Percentiles rank a stretch among this genome's conserved stretches.
Conservation (phyloP, 306 rosid species). For the Trichosanthes truncata region DNA sequence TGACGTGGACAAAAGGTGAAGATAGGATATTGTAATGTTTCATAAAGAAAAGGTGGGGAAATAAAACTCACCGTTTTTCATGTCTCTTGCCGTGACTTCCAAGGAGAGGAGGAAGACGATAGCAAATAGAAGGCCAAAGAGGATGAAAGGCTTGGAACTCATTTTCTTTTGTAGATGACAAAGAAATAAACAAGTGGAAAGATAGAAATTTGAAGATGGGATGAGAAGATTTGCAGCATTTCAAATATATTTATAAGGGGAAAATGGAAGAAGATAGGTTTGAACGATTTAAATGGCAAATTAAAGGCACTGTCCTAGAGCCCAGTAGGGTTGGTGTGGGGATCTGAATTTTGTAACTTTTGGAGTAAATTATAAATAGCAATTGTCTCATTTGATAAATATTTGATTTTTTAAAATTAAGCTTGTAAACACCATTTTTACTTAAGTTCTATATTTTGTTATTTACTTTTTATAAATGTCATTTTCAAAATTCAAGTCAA, state of each 20-base stretch:
- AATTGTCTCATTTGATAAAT: too few relatives aligned
- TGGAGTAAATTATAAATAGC: too few relatives aligned
- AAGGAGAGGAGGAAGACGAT: constrained; percentile 24
- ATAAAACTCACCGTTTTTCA: neutral
- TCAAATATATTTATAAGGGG: neutral
- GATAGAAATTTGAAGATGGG: neutral
- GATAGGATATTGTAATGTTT: too few relatives aligned
- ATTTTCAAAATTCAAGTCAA: too few relatives aligned
- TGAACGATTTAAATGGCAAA: neutral
- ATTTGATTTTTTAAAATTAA: too few relatives aligned
- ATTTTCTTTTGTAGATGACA: neutral
- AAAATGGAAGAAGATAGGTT: neutral
- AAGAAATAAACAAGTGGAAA: too few relatives aligned
- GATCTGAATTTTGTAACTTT: too few relatives aligned
- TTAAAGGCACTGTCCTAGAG: neutral
- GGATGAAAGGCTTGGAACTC: neutral
- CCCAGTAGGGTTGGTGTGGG: neutral
- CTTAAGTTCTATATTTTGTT: too few relatives aligned
- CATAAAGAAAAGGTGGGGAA: too few relatives aligned
- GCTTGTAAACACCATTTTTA: too few relatives aligned
- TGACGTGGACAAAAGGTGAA: too few relatives aligned
- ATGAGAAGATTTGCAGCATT: neutral
- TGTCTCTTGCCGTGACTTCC: constrained; percentile 19
- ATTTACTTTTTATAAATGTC: too few relatives aligned
- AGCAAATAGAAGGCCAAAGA: constrained; percentile 23